Conservation (phyloP, 2,329 filamentous ascomycete genomes). For the Bertia moriformis region DNA sequence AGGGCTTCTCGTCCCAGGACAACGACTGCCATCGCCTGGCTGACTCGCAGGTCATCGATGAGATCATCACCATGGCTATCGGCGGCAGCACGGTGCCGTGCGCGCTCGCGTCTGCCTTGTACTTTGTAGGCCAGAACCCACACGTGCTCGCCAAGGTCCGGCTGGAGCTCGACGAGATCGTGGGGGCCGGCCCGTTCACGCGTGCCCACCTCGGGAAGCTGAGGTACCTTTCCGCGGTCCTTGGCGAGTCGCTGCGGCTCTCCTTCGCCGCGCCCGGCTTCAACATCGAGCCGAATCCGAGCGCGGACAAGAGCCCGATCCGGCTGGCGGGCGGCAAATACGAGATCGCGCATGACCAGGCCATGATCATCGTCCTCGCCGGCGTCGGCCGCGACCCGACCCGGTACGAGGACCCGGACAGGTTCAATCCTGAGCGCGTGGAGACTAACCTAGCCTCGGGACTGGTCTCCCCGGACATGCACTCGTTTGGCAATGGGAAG, state of each 20-base stretch:
- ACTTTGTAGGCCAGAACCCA: slow-evolving; percentile 35
- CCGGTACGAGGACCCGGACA: slow-evolving; percentile 29
- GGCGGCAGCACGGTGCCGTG: slow-evolving; percentile 34
- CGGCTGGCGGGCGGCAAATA: slow-evolving; percentile 31
- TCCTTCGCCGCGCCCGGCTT: slow-evolving; percentile 37
- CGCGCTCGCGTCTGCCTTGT: slow-evolving; percentile 27
- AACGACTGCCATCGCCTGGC: slow-evolving; percentile 35
- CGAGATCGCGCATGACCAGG: slow-evolving; percentile 29
- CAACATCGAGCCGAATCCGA: slow-evolving; percentile 33
- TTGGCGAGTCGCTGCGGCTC: slow-evolving; percentile 38
- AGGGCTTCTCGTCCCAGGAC: slow-evolving; percentile 50
- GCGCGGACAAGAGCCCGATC: slow-evolving; percentile 26
- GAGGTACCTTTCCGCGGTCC: slow-evolving; percentile 34
- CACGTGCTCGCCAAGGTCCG: slow-evolving; percentile 30
- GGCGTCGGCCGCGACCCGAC: slow-evolving; percentile 32
- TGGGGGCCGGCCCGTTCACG: slow-evolving; percentile 26
- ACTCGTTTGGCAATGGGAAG: too few relatives aligned
- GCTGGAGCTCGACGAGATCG: slow-evolving; percentile 34
- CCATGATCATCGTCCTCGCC: slow-evolving; percentile 31
- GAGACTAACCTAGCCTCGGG: too few relatives aligned
- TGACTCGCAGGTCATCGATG: slow-evolving; percentile 48
- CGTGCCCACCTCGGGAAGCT: slow-evolving; percentile 33
- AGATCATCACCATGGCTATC: slow-evolving; percentile 55
- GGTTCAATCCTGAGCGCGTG: slow-evolving; percentile 32
- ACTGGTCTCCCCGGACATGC: too few relatives aligned